These are phyloP conservation scores for Solanum corneliomulleri DNA, from an alignment of 257 asterid species.

Conservation along the genomic window DNA sequence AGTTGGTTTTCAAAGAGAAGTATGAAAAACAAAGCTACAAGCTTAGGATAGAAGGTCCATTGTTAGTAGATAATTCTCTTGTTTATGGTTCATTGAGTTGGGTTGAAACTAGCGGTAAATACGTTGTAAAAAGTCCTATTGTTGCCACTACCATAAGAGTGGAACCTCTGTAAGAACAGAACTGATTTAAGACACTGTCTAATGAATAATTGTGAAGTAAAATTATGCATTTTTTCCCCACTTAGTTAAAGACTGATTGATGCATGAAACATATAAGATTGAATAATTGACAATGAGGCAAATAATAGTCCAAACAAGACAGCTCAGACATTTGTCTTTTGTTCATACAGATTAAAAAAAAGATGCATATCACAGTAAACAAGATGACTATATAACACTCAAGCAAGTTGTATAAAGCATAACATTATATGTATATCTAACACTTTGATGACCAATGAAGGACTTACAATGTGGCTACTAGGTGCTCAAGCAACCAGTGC, in stretches of 20 bases:
- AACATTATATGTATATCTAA: no score
- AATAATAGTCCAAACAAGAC: background rate
- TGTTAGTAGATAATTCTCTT: background rate
- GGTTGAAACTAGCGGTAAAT: slow-evolving; percentile 37
- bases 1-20: slow-evolving; percentile 30
- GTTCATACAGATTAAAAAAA: background rate
- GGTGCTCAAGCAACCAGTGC: background rate
- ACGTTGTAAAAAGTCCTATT: slow-evolving; percentile 49
- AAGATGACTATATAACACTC: background rate
- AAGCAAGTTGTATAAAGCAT: background rate
- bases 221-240: background rate
- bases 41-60: slow-evolving; percentile 32
- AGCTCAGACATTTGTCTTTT: background rate
- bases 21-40: slow-evolving; percentile 49
- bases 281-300: background rate
- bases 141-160: slow-evolving; percentile 23
- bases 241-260: background rate
- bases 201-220: background rate
- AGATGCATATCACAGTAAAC: background rate
- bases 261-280: background rate
- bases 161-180: background rate
- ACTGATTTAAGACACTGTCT: background rate
- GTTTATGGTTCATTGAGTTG: slow-evolving; percentile 45
- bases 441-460: background rate
- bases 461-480: background rate